Evolutionary conservation across 805 yeast genomes (phyloP).

Genomic region (Metschnikowia gelsemii): DNA sequence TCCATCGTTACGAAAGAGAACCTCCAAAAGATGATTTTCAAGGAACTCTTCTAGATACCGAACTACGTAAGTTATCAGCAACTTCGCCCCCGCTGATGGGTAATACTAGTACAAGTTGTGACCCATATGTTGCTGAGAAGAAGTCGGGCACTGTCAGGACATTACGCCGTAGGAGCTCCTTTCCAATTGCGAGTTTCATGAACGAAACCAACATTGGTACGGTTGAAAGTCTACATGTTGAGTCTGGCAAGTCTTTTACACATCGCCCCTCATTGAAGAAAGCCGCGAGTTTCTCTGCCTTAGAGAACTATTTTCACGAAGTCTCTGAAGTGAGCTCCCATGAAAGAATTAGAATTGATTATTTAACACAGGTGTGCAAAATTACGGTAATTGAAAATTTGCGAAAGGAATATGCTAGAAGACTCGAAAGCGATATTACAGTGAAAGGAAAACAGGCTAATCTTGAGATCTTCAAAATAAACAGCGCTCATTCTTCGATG

Average conservation of each 20-base stretch:
- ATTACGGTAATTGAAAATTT: conserved; percentile 6
- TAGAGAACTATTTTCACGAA: conserved; percentile 19
- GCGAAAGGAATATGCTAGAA: background rate
- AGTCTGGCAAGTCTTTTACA: background rate
- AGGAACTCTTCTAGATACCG: conserved; percentile 12
- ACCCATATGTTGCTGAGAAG: background rate
- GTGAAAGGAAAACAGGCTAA: conserved; percentile 16
- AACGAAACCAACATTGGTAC: conserved; percentile 23
- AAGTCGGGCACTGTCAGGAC: background rate
- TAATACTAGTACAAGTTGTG: background rate
- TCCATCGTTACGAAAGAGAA: background rate
- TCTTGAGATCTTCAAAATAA: conserved; percentile 31
- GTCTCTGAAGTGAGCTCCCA: conserved; percentile 1
- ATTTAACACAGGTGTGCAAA: conserved; percentile 4
- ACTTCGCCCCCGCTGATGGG: conserved; percentile 1
- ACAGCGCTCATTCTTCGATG: conserved; percentile 29
- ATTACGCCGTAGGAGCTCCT: conserved; percentile 36
- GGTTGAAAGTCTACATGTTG: conserved; percentile 21
- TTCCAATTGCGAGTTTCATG: conserved; percentile 23
- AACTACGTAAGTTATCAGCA: conserved; percentile 11
- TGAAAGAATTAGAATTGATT: conserved; percentile 13
- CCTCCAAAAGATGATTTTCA: background rate
- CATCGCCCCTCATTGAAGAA: conserved; percentile 3
- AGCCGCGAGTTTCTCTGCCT: conserved; percentile 27
- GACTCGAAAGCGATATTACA: background rate